Conservation (phyloP, 2,329 filamentous ascomycete genomes). For the Colletotrichum magnum region DNA sequence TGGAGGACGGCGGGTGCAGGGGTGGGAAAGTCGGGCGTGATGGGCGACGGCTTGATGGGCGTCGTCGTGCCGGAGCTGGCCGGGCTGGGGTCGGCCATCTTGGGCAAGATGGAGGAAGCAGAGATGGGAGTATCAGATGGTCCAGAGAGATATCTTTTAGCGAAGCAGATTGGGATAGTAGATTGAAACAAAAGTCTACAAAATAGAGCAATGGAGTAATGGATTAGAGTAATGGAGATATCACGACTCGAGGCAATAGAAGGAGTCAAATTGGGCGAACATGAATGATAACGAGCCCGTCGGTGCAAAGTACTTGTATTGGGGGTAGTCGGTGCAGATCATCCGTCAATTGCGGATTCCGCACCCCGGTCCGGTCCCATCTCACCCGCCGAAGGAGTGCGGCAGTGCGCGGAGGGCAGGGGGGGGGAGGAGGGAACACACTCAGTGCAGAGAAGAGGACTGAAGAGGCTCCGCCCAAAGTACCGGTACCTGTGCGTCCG, state of each 20-base stretch:
- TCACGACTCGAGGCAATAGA: neutral
- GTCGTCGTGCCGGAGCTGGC: constrained; percentile 27
- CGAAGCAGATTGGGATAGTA: neutral
- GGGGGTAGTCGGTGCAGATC: constrained; percentile 1
- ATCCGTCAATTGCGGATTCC: neutral
- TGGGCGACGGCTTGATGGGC: constrained; percentile 16
- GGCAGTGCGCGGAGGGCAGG: neutral
- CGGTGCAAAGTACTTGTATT: constrained; percentile 8
- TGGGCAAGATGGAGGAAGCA: neutral
- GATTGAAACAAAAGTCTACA: neutral
- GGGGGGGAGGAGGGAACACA: no score
- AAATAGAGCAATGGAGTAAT: neutral
- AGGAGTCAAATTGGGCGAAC: constrained; percentile 3
- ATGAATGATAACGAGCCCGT: constrained; percentile 12
- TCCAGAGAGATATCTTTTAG: neutral
- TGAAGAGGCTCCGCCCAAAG: constrained; percentile 26
- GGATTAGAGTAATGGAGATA: neutral
- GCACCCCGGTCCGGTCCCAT: constrained; percentile 10
- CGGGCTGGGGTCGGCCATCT: constrained; percentile 25
- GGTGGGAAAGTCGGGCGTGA: neutral
- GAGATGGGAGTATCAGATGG: neutral
- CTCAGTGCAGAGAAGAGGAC: no score
- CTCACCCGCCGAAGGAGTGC: constrained; percentile 18
- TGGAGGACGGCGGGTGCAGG: neutral
- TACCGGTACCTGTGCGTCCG: constrained; percentile 29